Evolutionary conservation across 2,329 filamentous ascomycete genomes (phyloP), one percentile per base, ranked within the genome.

Genomic region (Penicillium palitans): DNA sequence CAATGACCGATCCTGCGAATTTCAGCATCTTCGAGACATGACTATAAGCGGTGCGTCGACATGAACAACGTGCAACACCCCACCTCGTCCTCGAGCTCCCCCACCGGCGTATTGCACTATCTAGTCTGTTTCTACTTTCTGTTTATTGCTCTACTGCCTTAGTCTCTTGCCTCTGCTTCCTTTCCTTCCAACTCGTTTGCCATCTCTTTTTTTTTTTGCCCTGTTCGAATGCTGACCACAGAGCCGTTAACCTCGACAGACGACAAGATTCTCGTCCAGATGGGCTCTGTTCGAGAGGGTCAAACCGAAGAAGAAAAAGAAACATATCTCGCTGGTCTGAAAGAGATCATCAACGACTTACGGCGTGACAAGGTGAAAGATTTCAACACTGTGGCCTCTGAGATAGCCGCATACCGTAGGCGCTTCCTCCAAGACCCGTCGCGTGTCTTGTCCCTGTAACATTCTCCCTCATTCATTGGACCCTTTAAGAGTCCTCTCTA

Each of bases 21-120:
- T 79, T 64, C 88, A 98, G 79, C 95, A 99, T 78, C 93, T 96
- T 72, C 81, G 83, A 66, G 81, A 85, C 61, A 89, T 93, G 78
- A 80, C 79, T 69, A 79, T 91, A 70, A 84, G 83, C 77, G 91
- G 91, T 96, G 84, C 85, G 90, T 90, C 73, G 67, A 75, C 67
- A 66, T 67, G 70, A 63, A 67, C 66, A 68, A 61, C 60, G 54
- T 69, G 62, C 64, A 66, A 65, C 61, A 62, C 58, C 46, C 59
- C 51, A 58, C 57, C 59, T 62, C 61, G 61, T 50, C 60, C 60
- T 61, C 66, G 59, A 67, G 65, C 59, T 68, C 49, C 68, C 63
- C 47, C 53, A 52, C 55, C 55, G 58, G 55, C 50, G 50, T 58
- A 46, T 58, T 53, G 41, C 55, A 48, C 37, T 45, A 33, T 58